A percentile compares a stretch with the other conserved stretches of the same genome.
These are phyloP conservation scores for Pseudocercospora fuligena DNA, from an alignment of 2,329 filamentous ascomycete genomes.

Conservation along the genomic window DNA sequence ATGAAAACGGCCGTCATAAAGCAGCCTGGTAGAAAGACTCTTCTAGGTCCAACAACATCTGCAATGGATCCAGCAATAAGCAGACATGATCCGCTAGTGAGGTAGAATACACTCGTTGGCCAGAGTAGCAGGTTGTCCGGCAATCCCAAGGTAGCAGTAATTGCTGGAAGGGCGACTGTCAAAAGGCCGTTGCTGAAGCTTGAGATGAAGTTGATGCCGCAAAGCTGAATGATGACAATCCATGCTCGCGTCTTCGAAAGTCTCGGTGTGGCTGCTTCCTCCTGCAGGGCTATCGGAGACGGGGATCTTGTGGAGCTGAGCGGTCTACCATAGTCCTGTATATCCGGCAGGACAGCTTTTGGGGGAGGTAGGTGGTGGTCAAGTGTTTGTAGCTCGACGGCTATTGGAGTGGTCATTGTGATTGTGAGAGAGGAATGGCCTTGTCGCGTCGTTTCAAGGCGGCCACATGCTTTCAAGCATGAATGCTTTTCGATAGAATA, in stretches of 20 bases:
- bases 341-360: not conserved
- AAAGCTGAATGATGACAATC: constrained; percentile 28
- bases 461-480: not conserved
- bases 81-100: constrained; percentile 56
- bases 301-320: not conserved
- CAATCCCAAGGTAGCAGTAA: constrained; percentile 21
- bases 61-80: constrained; percentile 57
- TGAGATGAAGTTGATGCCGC: constrained; percentile 29
- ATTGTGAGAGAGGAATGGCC: not conserved
- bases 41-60: constrained; percentile 56
- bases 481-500: not conserved
- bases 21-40: constrained; percentile 53
- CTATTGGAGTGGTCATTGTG: not conserved
- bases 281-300: not conserved
- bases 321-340: not conserved
- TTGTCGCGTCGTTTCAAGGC: not conserved
- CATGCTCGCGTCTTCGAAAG: constrained; percentile 25
- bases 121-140: constrained; percentile 32
- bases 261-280: not conserved
- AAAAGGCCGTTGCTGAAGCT: constrained; percentile 32
- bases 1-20: constrained; percentile 42
- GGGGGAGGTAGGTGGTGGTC: not conserved
- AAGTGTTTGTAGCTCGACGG: not conserved
- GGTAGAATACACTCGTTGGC: constrained; percentile 41
- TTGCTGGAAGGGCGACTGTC: constrained; percentile 29